A percentile compares a stretch with the other conserved stretches of the same genome.
These are phyloP conservation scores for Stipa capillata DNA, from an alignment of 176 grass and related monocot species.

Conservation along the genomic window DNA sequence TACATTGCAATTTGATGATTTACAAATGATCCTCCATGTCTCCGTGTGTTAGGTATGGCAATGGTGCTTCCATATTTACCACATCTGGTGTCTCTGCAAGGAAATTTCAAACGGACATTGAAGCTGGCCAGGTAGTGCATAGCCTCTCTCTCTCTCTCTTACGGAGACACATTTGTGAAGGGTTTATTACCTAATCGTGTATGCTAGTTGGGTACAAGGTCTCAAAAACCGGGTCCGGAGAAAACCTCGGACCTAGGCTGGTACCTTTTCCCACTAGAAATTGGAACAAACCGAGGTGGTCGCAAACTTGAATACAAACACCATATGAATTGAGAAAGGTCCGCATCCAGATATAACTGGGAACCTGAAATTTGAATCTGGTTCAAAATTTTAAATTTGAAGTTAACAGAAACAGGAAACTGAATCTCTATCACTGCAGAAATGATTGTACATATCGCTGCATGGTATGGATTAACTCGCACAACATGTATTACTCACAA, in stretches of 20 bases:
- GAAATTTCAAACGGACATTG: conserved; percentile 90
- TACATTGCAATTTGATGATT: neutral
- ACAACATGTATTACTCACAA: neutral
- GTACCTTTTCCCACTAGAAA: neutral
- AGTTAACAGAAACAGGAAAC: neutral
- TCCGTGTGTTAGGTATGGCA: conserved; percentile 69
- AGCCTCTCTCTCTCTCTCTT: neutral
- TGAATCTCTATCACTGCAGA: neutral
- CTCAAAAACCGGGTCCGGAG: neutral
- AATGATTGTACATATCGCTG: neutral
- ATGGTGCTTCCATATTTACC: conserved; percentile 94
- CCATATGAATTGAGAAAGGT: neutral
- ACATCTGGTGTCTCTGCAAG: conserved; percentile 73
- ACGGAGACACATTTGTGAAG: neutral
- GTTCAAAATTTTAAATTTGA: neutral
- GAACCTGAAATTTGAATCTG: neutral
- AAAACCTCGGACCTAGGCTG: neutral
- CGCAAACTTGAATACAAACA: neutral
- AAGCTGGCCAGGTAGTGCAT: conserved; percentile 76
- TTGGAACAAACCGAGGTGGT: neutral
- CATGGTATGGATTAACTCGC: neutral
- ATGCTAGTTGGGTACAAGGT: neutral
- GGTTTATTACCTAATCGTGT: neutral
- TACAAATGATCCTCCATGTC: neutral
- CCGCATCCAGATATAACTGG: neutral